These are phyloP conservation scores for Phytopythium helicoides DNA, from an alignment of 352 stramenopile species.

Conservation along the genomic window DNA sequence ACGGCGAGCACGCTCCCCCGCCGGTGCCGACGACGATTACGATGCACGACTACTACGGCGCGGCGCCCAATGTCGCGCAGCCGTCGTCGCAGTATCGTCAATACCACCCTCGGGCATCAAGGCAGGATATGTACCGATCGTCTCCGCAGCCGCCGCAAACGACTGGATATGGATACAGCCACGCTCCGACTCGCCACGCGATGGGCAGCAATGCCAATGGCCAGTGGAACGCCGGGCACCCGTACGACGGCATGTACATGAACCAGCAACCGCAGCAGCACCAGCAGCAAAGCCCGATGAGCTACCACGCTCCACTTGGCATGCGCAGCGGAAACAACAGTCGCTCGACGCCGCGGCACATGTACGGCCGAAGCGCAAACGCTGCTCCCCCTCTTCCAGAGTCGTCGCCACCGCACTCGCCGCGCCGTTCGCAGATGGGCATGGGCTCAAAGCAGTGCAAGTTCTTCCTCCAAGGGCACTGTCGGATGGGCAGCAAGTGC, in stretches of 20 bases:
- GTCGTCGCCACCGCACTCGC: constrained; percentile 59
- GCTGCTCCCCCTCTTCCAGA: constrained; percentile 40
- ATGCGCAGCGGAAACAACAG: constrained; percentile 24
- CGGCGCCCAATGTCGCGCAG: constrained; percentile 19
- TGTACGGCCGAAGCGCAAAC: constrained; percentile 36
- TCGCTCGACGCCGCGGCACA: constrained; percentile 24
- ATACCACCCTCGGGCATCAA: constrained; percentile 10
- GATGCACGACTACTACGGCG: constrained; percentile 50
- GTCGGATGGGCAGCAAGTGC: constrained; percentile 84
- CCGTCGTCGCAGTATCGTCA: constrained; percentile 20
- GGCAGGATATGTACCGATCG: constrained; percentile 19
- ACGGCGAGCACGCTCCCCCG: constrained; percentile 23
- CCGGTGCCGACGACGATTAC: constrained; percentile 6
- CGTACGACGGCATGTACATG: constrained; percentile 54
- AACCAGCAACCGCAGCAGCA: constrained; percentile 24
- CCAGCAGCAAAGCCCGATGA: constrained; percentile 34
- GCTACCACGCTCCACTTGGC: constrained; percentile 25
- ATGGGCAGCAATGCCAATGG: constrained; percentile 19
- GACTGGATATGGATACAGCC: constrained; percentile 28
- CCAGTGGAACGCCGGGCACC: constrained; percentile 42
- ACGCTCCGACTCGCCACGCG: constrained; percentile 16
- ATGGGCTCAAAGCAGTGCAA: constrained; percentile 75
- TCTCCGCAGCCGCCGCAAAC: constrained; percentile 14
- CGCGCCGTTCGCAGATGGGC: constrained; percentile 34
- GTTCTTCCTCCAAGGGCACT: constrained; percentile 83